These are phyloP conservation scores for Pogostemon cablin DNA, from an alignment of 257 asterid genomes.

Conservation along the genomic window DNA sequence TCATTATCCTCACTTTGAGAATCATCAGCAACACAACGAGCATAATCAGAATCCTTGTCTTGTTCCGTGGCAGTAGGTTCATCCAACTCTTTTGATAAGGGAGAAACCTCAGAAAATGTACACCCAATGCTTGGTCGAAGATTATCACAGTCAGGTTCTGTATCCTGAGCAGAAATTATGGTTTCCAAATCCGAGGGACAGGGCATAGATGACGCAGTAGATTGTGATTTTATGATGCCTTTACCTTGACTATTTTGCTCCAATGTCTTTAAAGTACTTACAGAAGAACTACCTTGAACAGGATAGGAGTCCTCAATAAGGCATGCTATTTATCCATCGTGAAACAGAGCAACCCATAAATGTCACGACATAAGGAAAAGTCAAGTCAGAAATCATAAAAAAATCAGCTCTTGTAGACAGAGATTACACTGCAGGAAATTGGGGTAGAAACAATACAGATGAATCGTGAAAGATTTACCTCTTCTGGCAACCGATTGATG, in stretches of 20 bases:
- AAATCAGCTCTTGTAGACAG: constrained; percentile 24
- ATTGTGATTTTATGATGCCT: constrained; percentile 50
- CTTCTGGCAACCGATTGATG: constrained; percentile 83
- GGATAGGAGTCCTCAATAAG: constrained; percentile 87
- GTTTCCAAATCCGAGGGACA: constrained; percentile 54
- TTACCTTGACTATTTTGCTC: constrained; percentile 61
- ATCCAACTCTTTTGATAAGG: constrained; percentile 42
- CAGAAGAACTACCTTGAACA: constrained; percentile 62
- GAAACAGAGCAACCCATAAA: constrained; percentile 29
- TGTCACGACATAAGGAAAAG: constrained; percentile 32
- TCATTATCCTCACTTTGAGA: constrained; percentile 83
- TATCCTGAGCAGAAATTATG: constrained; percentile 46
- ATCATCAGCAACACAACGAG: constrained; percentile 72
- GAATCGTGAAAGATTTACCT: constrained; percentile 59
- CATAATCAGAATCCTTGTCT: constrained; percentile 42
- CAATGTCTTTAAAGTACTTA: constrained; percentile 46
- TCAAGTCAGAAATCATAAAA: constrained; percentile 37
- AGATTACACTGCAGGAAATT: constrained; percentile 28
- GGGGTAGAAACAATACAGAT: constrained; percentile 30
- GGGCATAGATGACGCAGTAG: constrained; percentile 52
- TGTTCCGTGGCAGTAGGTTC: constrained; percentile 48
- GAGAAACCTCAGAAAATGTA: constrained; percentile 51
- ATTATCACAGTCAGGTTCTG: constrained; percentile 53
- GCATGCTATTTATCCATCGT: constrained; percentile 58
- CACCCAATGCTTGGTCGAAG: constrained; percentile 40